A percentile compares a stretch with the other conserved stretches of the same genome.
Evolutionary conservation across 164 flowering plant genomes (phyloP).

Genomic region (Vitis vinifera): DNA sequence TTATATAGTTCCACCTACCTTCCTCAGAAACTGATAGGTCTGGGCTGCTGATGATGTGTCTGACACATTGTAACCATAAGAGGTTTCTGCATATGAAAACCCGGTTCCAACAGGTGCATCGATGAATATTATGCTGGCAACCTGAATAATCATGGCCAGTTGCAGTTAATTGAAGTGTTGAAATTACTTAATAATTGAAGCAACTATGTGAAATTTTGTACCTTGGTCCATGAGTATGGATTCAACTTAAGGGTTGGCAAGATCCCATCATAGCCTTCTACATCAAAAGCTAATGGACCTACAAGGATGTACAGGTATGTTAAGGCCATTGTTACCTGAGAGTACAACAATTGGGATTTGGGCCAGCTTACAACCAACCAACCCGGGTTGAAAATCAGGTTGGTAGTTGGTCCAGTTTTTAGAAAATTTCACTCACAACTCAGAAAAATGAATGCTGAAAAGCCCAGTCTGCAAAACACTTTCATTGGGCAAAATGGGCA

Average conservation of each 20-base stretch:
- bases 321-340: not conserved
- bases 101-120: constrained; percentile 57
- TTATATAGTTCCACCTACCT: no score
- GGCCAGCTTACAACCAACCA: no score
- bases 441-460: no score
- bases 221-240: constrained; percentile 6
- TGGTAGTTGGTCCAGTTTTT: no score
- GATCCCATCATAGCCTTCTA: not conserved
- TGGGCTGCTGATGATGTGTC: constrained; percentile 17
- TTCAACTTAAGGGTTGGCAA: not conserved
- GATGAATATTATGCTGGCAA: constrained; percentile 41
- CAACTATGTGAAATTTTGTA: not conserved
- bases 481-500: no score
- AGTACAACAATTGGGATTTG: no score
- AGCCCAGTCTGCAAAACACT: no score
- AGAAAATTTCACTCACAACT: no score
- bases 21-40: constrained; percentile 16
- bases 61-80: constrained; percentile 6
- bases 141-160: constrained; percentile 15
- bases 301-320: not conserved
- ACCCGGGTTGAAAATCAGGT: no score
- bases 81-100: constrained; percentile 37
- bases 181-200: no score
- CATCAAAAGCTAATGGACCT: constrained; percentile 1
- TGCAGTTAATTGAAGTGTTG: no score